Percentiles rank a stretch among this genome's conserved stretches.
Conservation (phyloP, 1,284 basidiomycete genomes). For the Sparassis latifolia region DNA sequence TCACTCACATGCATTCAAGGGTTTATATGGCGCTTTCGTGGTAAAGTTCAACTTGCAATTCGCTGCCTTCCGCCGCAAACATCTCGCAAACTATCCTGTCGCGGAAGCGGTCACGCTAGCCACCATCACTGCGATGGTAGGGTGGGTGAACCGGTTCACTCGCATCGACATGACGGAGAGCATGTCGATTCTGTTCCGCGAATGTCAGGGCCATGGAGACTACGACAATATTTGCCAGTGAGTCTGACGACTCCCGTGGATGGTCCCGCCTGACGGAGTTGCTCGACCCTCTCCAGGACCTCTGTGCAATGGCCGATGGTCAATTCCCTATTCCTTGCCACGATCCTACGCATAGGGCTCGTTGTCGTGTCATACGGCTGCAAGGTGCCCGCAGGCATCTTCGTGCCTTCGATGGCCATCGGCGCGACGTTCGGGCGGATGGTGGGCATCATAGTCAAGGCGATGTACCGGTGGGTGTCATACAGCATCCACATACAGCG, state of each 20-base stretch:
- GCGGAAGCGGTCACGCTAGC: conserved; percentile 88
- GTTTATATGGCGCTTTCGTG: conserved; percentile 94
- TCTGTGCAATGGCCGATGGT: conserved; percentile 93
- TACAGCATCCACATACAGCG: background rate
- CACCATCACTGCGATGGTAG: conserved; percentile 83
- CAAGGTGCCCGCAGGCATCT: conserved; percentile 97
- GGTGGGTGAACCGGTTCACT: conserved; percentile 93
- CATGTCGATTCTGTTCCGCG: conserved; percentile 93
- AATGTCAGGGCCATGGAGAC: conserved; percentile 94
- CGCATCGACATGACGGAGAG: conserved; percentile 98
- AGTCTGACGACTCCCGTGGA: conserved; percentile 23
- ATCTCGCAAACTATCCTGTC: conserved; percentile 80
- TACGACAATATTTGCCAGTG: conserved; percentile 93
- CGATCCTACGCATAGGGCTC: conserved; percentile 79
- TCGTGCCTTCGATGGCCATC: conserved; percentile 96
- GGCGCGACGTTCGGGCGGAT: conserved; percentile 95
- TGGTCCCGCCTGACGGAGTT: background rate
- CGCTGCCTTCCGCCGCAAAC: conserved; percentile 87
- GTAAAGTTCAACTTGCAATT: conserved; percentile 97
- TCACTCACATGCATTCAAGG: conserved; percentile 40
- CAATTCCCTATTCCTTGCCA: conserved; percentile 89
- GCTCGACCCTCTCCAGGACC: conserved; percentile 43
- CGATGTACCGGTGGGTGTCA: conserved; percentile 69
- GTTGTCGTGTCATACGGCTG: conserved; percentile 94
- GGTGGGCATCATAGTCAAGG: conserved; percentile 93